These are phyloP conservation scores for Xylaria sp. DNA, from an alignment of 2,329 filamentous ascomycete species.

Conservation along the genomic window DNA sequence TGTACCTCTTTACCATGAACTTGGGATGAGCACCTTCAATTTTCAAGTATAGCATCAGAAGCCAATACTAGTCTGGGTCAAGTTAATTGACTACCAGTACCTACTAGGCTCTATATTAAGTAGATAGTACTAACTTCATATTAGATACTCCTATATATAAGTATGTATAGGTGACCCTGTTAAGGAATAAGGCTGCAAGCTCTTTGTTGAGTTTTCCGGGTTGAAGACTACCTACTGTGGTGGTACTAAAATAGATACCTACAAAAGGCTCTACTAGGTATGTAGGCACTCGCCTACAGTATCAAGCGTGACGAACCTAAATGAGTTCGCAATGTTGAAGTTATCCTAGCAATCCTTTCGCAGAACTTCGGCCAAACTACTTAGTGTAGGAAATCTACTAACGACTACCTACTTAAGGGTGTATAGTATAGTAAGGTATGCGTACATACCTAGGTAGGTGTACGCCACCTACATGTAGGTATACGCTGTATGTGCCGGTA, in stretches of 20 bases:
- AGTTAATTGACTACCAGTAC: neutral
- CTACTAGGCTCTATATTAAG: neutral
- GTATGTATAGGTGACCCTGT: neutral
- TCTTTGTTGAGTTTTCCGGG: neutral
- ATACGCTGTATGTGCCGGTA: too few relatives aligned
- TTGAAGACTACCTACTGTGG: neutral
- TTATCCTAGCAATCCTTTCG: slow-evolving; percentile 4
- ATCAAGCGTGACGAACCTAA: neutral
- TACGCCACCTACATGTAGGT: too few relatives aligned
- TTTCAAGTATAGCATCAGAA: slow-evolving; percentile 15
- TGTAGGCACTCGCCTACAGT: neutral
- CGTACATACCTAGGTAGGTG: neutral
- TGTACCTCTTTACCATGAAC: too few relatives aligned
- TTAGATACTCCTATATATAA: too few relatives aligned
- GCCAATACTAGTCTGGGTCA: neutral
- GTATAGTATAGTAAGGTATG: too few relatives aligned
- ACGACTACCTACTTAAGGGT: neutral
- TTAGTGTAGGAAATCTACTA: neutral
- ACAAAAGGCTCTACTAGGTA: too few relatives aligned
- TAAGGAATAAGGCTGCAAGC: slow-evolving; percentile 1
- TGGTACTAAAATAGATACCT: neutral
- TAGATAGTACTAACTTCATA: too few relatives aligned
- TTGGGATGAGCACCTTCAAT: slow-evolving; percentile 19
- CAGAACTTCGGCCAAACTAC: neutral
- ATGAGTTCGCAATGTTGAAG: neutral